These are phyloP conservation scores for Sclerotinia subarctica DNA, from an alignment of 2,329 filamentous ascomycete genomes.

Conservation along the genomic window DNA sequence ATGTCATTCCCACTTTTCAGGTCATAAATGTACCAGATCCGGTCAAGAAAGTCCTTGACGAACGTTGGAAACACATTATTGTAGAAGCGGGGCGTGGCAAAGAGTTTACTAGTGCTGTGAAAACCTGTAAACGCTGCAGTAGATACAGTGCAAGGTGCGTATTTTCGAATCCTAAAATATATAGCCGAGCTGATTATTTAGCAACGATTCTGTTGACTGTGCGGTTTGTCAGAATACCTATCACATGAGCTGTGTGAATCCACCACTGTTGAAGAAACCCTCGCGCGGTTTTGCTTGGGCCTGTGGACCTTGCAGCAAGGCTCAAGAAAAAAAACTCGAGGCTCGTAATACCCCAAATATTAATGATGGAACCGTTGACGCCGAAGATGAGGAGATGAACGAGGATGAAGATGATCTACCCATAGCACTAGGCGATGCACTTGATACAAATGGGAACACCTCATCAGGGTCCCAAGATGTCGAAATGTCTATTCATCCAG, in stretches of 20 bases:
- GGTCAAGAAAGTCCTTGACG: constrained; percentile 93
- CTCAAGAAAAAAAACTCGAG: constrained; percentile 90
- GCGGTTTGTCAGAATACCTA: constrained; percentile 93
- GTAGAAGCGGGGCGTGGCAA: constrained; percentile 92
- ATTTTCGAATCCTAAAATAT: background rate
- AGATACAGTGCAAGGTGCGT: constrained; percentile 87
- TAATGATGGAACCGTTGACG: constrained; percentile 61
- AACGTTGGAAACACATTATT: constrained; percentile 94
- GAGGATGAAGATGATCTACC: constrained; percentile 72
- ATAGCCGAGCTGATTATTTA: constrained; percentile 40
- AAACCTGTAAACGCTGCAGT: constrained; percentile 89
- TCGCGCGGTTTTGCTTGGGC: constrained; percentile 98
- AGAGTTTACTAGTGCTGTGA: constrained; percentile 92
- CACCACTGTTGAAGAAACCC: constrained; percentile 89
- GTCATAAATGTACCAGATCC: constrained; percentile 95
- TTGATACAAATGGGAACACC: constrained; percentile 54
- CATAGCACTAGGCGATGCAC: constrained; percentile 47
- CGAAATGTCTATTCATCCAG: constrained; percentile 53
- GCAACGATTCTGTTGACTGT: constrained; percentile 93
- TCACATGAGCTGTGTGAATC: constrained; percentile 97
- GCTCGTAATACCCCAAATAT: constrained; percentile 79
- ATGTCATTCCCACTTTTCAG: constrained; percentile 84
- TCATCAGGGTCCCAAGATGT: constrained; percentile 57
- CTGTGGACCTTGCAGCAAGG: constrained; percentile 90
- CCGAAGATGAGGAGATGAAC: constrained; percentile 59